Conservation (phyloP, 495 filamentous ascomycete genomes). For the Chlorociboria aeruginascens region DNA sequence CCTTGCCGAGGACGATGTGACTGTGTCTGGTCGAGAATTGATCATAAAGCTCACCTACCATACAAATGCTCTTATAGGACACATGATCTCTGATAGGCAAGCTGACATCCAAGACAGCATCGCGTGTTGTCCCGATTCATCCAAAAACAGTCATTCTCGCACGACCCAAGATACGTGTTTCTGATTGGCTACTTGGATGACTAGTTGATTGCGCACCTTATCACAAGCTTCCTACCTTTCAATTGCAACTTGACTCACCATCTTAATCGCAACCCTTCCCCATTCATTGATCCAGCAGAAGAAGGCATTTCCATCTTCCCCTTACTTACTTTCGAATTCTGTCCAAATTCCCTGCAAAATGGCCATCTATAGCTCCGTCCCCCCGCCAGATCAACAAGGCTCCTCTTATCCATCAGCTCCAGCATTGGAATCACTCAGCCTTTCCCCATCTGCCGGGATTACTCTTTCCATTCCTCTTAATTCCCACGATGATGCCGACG, state of each 20-base stretch:
- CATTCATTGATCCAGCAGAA: not conserved
- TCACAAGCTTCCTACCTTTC: conserved; percentile 2
- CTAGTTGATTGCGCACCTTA: conserved; percentile 11
- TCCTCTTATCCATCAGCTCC: not conserved
- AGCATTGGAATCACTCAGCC: conserved; percentile 31
- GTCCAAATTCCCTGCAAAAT: conserved; percentile 3
- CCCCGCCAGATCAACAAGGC: conserved; percentile 18
- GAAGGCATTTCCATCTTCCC: not conserved
- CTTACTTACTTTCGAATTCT: not conserved
- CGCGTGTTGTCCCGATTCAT: not conserved
- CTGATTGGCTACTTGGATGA: conserved; percentile 4
- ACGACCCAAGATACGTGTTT: not conserved
- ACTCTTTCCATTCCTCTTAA: conserved; percentile 38
- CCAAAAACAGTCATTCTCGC: not conserved
- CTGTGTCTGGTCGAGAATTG: too few relatives aligned
- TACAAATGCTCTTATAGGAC: too few relatives aligned
- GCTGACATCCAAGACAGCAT: too few relatives aligned
- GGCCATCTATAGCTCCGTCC: conserved; percentile 18
- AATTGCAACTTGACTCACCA: not conserved
- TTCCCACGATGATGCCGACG: conserved; percentile 1
- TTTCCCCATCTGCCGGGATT: conserved; percentile 30
- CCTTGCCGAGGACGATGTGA: too few relatives aligned
- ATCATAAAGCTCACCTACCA: too few relatives aligned
- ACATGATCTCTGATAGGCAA: too few relatives aligned
- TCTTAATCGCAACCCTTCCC: not conserved